A percentile compares a stretch with the other conserved stretches of the same genome.
Evolutionary conservation across 495 filamentous ascomycete genomes (phyloP).

Genomic region (Endocarpon pusillum): DNA sequence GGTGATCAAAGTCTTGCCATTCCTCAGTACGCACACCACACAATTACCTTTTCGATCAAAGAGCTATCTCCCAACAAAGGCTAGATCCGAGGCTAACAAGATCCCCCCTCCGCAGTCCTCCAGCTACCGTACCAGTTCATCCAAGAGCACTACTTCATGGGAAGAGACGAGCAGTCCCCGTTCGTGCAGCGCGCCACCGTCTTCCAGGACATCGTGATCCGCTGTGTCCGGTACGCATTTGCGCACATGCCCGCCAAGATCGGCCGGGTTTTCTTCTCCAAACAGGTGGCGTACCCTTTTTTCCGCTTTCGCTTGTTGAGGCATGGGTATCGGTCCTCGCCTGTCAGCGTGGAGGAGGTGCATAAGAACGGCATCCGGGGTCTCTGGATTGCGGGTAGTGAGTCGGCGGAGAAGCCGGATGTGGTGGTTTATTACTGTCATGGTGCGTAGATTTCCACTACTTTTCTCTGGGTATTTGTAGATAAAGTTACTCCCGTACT

Average conservation of each 20-base stretch:
- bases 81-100: neutral
- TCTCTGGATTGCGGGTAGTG: slow-evolving; percentile 41
- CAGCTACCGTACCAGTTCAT: slow-evolving; percentile 39
- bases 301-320: slow-evolving; percentile 54
- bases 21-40: slow-evolving; percentile 38
- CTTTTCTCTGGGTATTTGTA: neutral
- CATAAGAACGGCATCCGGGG: slow-evolving; percentile 30
- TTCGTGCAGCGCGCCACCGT: slow-evolving; percentile 46
- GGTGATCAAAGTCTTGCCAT: slow-evolving; percentile 44
- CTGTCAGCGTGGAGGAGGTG: too few relatives aligned
- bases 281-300: slow-evolving; percentile 51
- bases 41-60: too few relatives aligned
- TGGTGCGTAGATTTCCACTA: slow-evolving; percentile 22
- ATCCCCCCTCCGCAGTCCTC: slow-evolving; percentile 26
- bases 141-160: slow-evolving; percentile 35
- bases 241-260: slow-evolving; percentile 45
- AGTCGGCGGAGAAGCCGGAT: slow-evolving; percentile 34
- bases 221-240: slow-evolving; percentile 63
- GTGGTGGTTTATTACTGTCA: slow-evolving; percentile 59
- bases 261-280: slow-evolving; percentile 60
- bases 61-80: neutral
- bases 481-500: neutral
- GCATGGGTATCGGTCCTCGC: neutral
- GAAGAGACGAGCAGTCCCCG: slow-evolving; percentile 25
- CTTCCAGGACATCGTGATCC: slow-evolving; percentile 58